Conservation (phyloP, 2,329 filamentous ascomycete species). For the Exophiala oligosperma region DNA sequence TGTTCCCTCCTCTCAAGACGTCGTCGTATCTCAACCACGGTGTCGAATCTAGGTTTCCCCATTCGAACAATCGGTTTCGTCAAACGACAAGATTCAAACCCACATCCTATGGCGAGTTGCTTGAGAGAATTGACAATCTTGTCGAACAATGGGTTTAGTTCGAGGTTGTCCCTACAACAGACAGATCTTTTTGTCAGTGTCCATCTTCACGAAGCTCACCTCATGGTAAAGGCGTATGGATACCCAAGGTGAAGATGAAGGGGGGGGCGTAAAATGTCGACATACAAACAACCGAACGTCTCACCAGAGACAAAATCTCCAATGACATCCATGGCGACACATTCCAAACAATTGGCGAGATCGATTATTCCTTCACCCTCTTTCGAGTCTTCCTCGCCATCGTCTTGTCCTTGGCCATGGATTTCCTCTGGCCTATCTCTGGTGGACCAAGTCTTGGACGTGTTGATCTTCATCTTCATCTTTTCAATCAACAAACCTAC, state of each 20-base stretch:
- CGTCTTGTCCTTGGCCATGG: no score
- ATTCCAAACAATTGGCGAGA: slow-evolving; percentile 29
- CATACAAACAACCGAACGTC: slow-evolving; percentile 32
- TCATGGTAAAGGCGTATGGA: no score
- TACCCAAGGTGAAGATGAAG: no score
- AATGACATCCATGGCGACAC: slow-evolving; percentile 35
- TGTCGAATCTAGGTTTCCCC: slow-evolving; percentile 21
- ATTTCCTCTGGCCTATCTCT: no score
- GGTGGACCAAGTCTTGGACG: no score
- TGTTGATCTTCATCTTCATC: no score
- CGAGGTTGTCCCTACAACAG: background rate
- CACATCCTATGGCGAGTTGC: slow-evolving; percentile 11
- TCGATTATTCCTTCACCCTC: slow-evolving; percentile 12
- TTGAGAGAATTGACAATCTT: background rate
- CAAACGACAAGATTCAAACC: slow-evolving; percentile 7
- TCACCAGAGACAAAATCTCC: slow-evolving; percentile 36
- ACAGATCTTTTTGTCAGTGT: background rate
- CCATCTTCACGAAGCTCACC: no score
- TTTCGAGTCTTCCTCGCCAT: no score
- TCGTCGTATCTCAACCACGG: no score
- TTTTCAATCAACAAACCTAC: background rate
- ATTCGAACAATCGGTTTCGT: slow-evolving; percentile 11
- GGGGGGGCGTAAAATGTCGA: slow-evolving; percentile 35
- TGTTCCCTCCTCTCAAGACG: no score
- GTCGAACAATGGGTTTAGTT: slow-evolving; percentile 30